phyloP scores from a whole-genome alignment of 208 protist species.

The Wallacemonas sp. region DNA sequence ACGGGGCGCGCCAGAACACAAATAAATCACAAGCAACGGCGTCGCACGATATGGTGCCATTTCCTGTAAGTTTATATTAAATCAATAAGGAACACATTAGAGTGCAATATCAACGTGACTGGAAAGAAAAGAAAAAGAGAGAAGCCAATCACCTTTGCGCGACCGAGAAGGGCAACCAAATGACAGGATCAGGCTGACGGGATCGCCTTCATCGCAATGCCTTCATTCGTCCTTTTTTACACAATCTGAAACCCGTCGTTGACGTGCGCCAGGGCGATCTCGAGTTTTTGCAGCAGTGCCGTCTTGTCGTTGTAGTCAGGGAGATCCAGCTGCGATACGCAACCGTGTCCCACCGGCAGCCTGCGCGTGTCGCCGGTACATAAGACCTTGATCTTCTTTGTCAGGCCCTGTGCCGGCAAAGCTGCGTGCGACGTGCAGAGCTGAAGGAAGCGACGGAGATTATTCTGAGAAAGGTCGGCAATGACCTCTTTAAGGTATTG shows the following conservation, averaged over 20 bases:
- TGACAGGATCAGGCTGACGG: too few relatives aligned
- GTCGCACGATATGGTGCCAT: too few relatives aligned
- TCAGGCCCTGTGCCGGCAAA: slow-evolving; percentile 26
- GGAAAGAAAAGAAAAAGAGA: too few relatives aligned
- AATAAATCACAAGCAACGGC: too few relatives aligned
- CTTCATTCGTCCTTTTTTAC: slow-evolving; percentile 15
- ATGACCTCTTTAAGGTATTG: slow-evolving; percentile 49
- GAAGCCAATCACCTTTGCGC: too few relatives aligned
- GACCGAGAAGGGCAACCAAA: too few relatives aligned
- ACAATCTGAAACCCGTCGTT: slow-evolving; percentile 76
- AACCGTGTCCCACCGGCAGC: slow-evolving; percentile 69
- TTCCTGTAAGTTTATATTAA: too few relatives aligned
- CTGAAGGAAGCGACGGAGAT: slow-evolving; percentile 67
- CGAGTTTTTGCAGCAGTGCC: slow-evolving; percentile 48
- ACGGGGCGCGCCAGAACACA: too few relatives aligned
- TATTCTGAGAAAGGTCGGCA: slow-evolving; percentile 61
- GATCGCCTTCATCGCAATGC: too few relatives aligned
- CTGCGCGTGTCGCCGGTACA: slow-evolving; percentile 32
- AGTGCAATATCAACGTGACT: too few relatives aligned
- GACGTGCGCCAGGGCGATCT: slow-evolving; percentile 52
- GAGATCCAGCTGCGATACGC: slow-evolving; percentile 63
- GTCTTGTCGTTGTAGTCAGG: slow-evolving; percentile 63
- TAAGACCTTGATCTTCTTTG: slow-evolving; percentile 69
- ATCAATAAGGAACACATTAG: too few relatives aligned
- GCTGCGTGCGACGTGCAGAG: slow-evolving; percentile 58